These are phyloP conservation scores for Monilinia fructigena DNA, from an alignment of 2,329 filamentous ascomycete species.

Conservation along the genomic window DNA sequence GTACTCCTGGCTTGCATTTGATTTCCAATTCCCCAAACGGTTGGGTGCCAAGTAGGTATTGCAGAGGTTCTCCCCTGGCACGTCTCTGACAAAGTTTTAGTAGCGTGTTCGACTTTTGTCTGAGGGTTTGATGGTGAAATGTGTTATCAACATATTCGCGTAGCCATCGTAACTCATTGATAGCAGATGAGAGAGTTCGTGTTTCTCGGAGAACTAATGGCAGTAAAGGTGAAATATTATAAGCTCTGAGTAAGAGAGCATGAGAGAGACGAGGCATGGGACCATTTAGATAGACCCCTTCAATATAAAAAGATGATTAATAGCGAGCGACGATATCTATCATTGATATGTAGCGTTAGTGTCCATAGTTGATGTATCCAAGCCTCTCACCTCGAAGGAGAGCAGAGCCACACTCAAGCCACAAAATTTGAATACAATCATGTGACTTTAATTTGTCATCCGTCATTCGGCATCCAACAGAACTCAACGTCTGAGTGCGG, in stretches of 20 bases:
- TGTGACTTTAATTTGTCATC: not conserved
- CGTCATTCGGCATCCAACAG: not conserved
- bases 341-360: not conserved
- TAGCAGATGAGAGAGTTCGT: conserved; percentile 60
- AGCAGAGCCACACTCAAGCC: conserved; percentile 9
- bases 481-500: not conserved
- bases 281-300: not conserved
- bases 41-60: conserved; percentile 86
- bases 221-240: conserved; percentile 54
- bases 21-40: conserved; percentile 86
- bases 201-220: conserved; percentile 62
- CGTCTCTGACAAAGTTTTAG: conserved; percentile 49
- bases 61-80: conserved; percentile 69
- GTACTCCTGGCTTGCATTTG: conserved; percentile 69
- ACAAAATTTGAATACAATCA: not conserved
- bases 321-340: not conserved
- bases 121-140: not conserved
- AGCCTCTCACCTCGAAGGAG: not conserved
- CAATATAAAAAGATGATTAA: not conserved
- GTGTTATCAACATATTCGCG: conserved; percentile 52
- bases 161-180: conserved; percentile 73
- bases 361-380: not conserved
- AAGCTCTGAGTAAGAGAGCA: conserved; percentile 54
- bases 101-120: conserved; percentile 36
- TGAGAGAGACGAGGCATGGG: conserved; percentile 64